These are phyloP conservation scores for Tolypocladium inflatum DNA, from an alignment of 2,329 filamentous ascomycete genomes.

Conservation along the genomic window DNA sequence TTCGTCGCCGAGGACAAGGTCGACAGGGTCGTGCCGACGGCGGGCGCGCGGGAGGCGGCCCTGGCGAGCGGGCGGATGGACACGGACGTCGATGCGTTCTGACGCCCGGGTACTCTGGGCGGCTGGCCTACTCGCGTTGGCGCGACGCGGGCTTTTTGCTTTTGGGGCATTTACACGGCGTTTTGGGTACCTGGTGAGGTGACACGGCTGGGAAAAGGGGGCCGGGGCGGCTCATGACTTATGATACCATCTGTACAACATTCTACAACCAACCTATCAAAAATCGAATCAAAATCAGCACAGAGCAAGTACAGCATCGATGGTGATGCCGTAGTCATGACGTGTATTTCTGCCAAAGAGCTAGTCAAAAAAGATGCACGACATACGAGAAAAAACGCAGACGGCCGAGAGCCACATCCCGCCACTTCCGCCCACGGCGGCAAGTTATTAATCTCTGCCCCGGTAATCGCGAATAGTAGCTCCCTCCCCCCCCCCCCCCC, in stretches of 20 bases:
- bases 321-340: background rate
- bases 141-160: too few relatives aligned
- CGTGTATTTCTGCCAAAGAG: background rate
- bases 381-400: background rate
- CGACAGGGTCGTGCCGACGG: slow-evolving; percentile 23
- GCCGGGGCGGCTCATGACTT: background rate
- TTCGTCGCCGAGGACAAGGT: slow-evolving; percentile 72
- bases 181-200: background rate
- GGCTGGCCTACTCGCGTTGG: background rate
- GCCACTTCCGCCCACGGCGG: background rate
- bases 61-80: slow-evolving; percentile 32
- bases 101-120: background rate
- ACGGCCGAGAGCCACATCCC: background rate
- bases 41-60: slow-evolving; percentile 24
- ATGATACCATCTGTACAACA: background rate
- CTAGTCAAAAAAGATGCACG: background rate
- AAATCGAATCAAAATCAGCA: background rate
- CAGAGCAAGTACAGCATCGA: background rate
- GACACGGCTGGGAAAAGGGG: background rate
- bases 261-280: background rate
- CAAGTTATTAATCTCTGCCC: background rate
- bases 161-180: background rate
- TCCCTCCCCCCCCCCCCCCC: background rate
- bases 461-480: background rate
- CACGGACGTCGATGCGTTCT: slow-evolving; percentile 38